Base-by-base conservation (phyloP, 495 filamentous ascomycete species). In the Cudoniella acicularis region DNA sequence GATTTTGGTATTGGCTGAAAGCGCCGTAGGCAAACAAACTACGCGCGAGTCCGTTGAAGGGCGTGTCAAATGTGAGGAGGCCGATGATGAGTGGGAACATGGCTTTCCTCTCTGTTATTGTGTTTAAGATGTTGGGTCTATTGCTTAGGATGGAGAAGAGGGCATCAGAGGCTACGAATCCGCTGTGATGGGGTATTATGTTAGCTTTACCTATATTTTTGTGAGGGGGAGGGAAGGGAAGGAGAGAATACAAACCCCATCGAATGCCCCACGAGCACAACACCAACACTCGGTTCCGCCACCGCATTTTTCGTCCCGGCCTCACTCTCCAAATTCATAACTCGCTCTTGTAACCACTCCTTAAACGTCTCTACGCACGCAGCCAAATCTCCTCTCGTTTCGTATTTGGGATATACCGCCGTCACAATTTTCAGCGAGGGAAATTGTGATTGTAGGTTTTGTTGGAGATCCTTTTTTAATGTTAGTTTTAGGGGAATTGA, bases 151-250 rank as follows among this genome's bases (percentile, higher is more conserved):
- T 66, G 11, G 59, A 73, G 53, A 97, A 81, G 42, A 93, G 75
- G 0, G 89, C 85, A 57, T 98, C 94, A n/a, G 91, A 90, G 30
- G 89, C 94, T 13, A 98, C 91, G 64, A 97, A 96, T 59, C 93
- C 93, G 61, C 63, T 64, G 49, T 13, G 11, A 17, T 49, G 20
- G 10, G n/a, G n/a, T 59, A 41, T 41, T 41, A 41, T 8, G 9
- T 16, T 41, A n/a, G n/a, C n/a, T n/a, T n/a, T n/a, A n/a, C 36
- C 36, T 41, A 41, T 60, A 6, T 42, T 21, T 42, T 10, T 30
- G 26, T 26, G 16, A 52, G 9, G 13, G 16, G 16, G 43, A 53
- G 1, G 1, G 21, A n/a, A 48, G 16, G 45, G 17, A 11, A 1
- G 25, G 41, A 22, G 10, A 10, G 21, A 48, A 60, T 24, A 8